phyloP scores from a whole-genome alignment of 805 yeast species.

The Candida maesae region DNA sequence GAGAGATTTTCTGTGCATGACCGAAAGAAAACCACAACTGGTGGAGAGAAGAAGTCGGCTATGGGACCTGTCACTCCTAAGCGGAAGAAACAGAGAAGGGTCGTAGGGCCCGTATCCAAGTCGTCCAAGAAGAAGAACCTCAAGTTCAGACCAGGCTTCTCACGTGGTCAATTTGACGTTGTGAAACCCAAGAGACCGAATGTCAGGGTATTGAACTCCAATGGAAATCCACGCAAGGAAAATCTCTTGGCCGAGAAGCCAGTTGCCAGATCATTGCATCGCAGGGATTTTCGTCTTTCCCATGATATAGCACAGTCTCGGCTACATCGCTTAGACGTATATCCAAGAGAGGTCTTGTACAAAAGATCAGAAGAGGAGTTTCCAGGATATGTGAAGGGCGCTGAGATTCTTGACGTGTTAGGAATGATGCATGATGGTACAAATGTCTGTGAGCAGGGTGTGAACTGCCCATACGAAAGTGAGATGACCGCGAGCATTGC shows the following conservation, averaged over 20 bases:
- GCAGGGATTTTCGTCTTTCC: too few species aligned
- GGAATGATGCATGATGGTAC: neutral
- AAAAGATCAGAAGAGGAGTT: neutral
- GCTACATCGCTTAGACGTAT: neutral
- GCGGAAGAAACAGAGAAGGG: slow-evolving; percentile 9
- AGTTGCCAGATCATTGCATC: neutral
- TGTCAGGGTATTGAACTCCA: slow-evolving; percentile 6
- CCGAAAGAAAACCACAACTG: slow-evolving; percentile 2
- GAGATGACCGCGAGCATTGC: too few species aligned
- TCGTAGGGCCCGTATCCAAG: neutral
- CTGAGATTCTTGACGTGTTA: slow-evolving; percentile 2
- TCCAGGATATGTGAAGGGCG: slow-evolving; percentile 2
- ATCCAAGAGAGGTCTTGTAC: slow-evolving; percentile 1
- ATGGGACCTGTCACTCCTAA: too few species aligned
- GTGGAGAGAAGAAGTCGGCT: too few species aligned
- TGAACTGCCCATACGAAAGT: too few species aligned
- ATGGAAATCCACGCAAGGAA: slow-evolving; percentile 1
- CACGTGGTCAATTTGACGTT: slow-evolving; percentile 5
- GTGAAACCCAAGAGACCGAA: slow-evolving; percentile 1
- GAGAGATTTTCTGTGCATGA: slow-evolving; percentile 12
- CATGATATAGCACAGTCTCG: too few species aligned
- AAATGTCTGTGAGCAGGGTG: neutral
- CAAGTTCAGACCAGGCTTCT: slow-evolving; percentile 1
- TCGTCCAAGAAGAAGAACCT: neutral
- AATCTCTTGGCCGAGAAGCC: neutral